Percentiles rank a stretch among this genome's conserved stretches.
Evolutionary conservation across 1,284 basidiomycete species (phyloP).

Genomic region (Phellinidium pouzarii): DNA sequence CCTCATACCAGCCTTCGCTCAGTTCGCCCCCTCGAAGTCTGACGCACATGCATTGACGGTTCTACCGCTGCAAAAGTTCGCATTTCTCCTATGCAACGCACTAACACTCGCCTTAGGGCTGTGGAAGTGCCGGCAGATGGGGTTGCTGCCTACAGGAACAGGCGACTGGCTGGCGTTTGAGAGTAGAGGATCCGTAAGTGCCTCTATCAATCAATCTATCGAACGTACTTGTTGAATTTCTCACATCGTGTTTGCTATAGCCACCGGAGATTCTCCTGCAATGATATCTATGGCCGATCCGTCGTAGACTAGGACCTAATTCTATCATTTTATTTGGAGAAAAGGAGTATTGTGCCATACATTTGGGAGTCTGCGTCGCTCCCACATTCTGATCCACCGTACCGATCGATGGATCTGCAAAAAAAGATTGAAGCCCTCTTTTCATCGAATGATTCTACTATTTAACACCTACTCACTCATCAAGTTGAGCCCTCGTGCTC

Average conservation of each 20-base stretch:
- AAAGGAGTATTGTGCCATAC: no score
- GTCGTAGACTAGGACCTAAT: no score
- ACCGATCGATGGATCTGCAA: no score
- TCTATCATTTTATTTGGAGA: no score
- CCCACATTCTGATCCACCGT: no score
- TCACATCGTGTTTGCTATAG: slow-evolving; percentile 2
- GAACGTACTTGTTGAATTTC: slow-evolving; percentile 1
- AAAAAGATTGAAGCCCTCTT: no score
- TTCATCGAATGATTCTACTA: no score
- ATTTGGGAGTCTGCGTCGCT: no score
- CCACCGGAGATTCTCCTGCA: slow-evolving; percentile 20
- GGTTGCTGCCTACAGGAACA: slow-evolving; percentile 78
- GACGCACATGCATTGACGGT: slow-evolving; percentile 46
- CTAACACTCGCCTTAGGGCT: slow-evolving; percentile 73
- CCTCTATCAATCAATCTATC: slow-evolving; percentile 1
- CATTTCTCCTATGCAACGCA: slow-evolving; percentile 64
- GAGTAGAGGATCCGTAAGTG: slow-evolving; percentile 61
- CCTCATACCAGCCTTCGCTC: slow-evolving; percentile 48
- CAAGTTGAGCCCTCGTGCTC: no score
- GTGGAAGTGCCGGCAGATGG: slow-evolving; percentile 90
- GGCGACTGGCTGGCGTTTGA: slow-evolving; percentile 93
- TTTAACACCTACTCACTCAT: no score
- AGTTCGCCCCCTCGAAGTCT: slow-evolving; percentile 51
- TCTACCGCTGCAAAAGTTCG: slow-evolving; percentile 58
- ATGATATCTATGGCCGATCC: slow-evolving; percentile 12